A percentile compares a stretch with the other conserved stretches of the same genome.
Evolutionary conservation across 208 protist species (phyloP).

Genomic region (Leishmania tarentolae): DNA sequence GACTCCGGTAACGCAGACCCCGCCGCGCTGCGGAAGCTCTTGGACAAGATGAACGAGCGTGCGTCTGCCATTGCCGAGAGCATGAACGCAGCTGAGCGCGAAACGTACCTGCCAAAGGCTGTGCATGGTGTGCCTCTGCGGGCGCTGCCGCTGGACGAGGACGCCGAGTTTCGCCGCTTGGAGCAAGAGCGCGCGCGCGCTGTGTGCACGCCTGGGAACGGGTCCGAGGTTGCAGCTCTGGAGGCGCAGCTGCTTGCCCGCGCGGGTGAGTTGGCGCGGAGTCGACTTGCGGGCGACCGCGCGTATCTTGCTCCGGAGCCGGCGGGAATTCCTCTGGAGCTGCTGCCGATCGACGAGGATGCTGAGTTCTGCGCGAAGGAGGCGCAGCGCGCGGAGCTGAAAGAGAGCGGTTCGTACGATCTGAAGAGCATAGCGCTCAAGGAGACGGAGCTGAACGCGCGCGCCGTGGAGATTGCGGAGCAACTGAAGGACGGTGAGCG

Average conservation of each 20-base stretch:
- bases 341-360: constrained; percentile 50
- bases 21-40: constrained; percentile 31
- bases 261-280: constrained; percentile 41
- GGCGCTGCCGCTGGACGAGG: constrained; percentile 51
- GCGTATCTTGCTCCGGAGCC: constrained; percentile 43
- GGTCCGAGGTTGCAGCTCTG: constrained; percentile 23
- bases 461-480: constrained; percentile 62
- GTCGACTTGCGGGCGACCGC: constrained; percentile 30
- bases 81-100: constrained; percentile 48
- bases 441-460: constrained; percentile 54
- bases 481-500: constrained; percentile 51
- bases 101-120: constrained; percentile 38
- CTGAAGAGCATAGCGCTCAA: constrained; percentile 40
- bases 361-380: constrained; percentile 49
- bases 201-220: constrained; percentile 31
- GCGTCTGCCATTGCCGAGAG: constrained; percentile 46
- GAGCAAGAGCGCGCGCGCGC: constrained; percentile 44
- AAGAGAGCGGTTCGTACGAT: constrained; percentile 26
- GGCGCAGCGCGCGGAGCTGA: constrained; percentile 53
- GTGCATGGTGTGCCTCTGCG: constrained; percentile 49
- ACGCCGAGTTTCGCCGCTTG: constrained; percentile 45
- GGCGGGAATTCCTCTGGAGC: constrained; percentile 49
- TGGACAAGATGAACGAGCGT: constrained; percentile 37
- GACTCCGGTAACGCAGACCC: constrained; percentile 25
- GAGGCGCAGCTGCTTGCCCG: constrained; percentile 50